Evolutionary conservation across 2,329 filamentous ascomycete genomes (phyloP), one percentile per base, ranked within the genome.

Genomic region (Xylariaceae sp.): DNA sequence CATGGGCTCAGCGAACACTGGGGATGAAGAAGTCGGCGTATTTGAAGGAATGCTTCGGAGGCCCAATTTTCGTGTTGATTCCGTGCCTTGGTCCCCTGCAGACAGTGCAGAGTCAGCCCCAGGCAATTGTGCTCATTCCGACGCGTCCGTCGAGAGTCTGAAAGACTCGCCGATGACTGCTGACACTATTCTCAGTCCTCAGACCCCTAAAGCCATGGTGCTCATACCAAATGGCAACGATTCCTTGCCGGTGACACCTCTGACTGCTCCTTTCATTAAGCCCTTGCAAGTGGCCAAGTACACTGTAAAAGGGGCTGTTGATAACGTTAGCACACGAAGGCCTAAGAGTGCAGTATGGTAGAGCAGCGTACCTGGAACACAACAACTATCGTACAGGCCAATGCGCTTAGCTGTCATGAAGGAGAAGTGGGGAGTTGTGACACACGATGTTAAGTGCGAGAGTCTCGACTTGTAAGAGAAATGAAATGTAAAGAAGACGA

Each of bases 291-390:
- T 42, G 18, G 47, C 47, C 36, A 49, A 49, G 47, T 49, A 14
- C 22, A 33, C 31, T 33, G 38, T 17, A 19, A 42, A 53, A 31
- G 40, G 31, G n/a, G 14, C 33, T 16, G 6, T n/a, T 9, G 36
- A 40, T 48, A 42, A 38, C 16, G 42, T 39, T 38, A 54, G 31
- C 7, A 48, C 46, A 28, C n/a, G n/a, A 5, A 57, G 54, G 41
- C 58, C 50, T 31, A 53, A 48, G 44, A 58, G 59, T 39, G 53
- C 58, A 34, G 44, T 60, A 7, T 57, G 53, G 49, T 56, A 54
- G 31, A 31, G n/a, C n/a, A n/a, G n/a, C n/a, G n/a, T n/a, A 28
- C 7, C 22, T 28, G 7, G 22, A 28, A 28, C 7, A 7, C 4
- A 7, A 28, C 22, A 28, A 28, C 7, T 4, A 28, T 28, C 22